Evolutionary conservation across 2,329 filamentous ascomycete species (phyloP).

Genomic region (Fusarium tuaranense): DNA sequence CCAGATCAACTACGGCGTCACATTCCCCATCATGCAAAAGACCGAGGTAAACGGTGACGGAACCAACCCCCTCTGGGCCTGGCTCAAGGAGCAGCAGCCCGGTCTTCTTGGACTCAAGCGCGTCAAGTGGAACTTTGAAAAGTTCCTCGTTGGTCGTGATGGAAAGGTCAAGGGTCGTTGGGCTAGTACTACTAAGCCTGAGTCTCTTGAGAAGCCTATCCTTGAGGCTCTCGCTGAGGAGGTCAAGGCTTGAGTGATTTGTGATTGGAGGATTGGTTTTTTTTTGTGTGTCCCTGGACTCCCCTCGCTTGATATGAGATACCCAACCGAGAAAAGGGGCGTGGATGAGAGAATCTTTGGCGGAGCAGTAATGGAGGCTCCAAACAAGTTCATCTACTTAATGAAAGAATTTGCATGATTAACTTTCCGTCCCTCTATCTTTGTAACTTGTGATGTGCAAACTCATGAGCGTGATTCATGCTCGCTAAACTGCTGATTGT

Average conservation of each 20-base stretch:
- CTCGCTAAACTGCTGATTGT: neutral
- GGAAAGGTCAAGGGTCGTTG: conserved; percentile 88
- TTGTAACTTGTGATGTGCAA: neutral
- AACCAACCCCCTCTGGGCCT: conserved; percentile 84
- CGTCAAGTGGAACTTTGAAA: conserved; percentile 99
- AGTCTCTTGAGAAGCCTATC: conserved; percentile 80
- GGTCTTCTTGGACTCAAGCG: conserved; percentile 89
- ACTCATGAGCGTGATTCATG: neutral
- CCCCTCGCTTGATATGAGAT: conserved; percentile 33
- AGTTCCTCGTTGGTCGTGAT: conserved; percentile 90
- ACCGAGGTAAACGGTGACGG: conserved; percentile 91
- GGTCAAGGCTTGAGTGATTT: conserved; percentile 16
- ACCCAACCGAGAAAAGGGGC: conserved; percentile 22
- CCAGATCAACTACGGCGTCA: conserved; percentile 91
- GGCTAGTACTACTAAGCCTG: conserved; percentile 90
- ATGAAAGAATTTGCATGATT: neutral
- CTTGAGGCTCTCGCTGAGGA: conserved; percentile 71
- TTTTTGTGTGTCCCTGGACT: neutral
- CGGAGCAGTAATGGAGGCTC: conserved; percentile 7
- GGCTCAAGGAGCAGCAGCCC: conserved; percentile 78
- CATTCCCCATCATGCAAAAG: conserved; percentile 92
- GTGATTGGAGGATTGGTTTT: neutral
- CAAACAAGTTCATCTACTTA: neutral
- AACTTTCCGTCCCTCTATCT: neutral
- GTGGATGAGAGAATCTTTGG: neutral